Evolutionary conservation across 148 eudicot species (phyloP).

Genomic region (Salicornia ramosissima): DNA sequence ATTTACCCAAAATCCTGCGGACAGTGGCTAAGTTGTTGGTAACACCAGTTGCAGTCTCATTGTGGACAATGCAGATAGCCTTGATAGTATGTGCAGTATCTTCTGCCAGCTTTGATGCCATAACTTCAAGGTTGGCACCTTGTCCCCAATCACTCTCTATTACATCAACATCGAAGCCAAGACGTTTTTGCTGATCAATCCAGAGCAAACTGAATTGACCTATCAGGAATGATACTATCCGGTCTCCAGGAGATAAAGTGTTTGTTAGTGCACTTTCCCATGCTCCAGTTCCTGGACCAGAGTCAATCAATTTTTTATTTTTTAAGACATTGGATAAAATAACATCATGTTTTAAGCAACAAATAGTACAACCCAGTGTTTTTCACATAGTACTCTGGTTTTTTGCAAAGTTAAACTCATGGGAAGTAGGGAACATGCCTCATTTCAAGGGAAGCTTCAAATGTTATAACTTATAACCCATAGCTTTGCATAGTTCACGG

Average conservation of each 20-base stretch:
- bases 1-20: conserved; percentile 74
- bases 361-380: no score
- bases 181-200: conserved; percentile 98
- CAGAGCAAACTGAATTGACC: conserved; percentile 98
- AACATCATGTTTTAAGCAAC: background rate
- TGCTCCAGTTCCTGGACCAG: conserved; percentile 84
- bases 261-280: conserved; percentile 99
- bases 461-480: background rate
- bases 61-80: conserved; percentile 96
- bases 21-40: conserved; percentile 96
- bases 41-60: conserved; percentile 98
- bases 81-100: conserved; percentile 78
- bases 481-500: background rate
- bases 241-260: conserved; percentile 92
- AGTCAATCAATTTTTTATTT: background rate
- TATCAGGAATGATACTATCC: conserved; percentile 72
- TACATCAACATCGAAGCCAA: conserved; percentile 86
- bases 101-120: conserved; percentile 83
- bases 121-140: conserved; percentile 79
- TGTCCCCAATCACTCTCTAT: conserved; percentile 96
- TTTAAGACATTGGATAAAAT: background rate
- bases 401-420: no score
- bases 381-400: no score
- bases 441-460: background rate
- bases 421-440: background rate